phyloP scores from a whole-genome alignment of 176 grass and related monocot species.

The Panicum miliaceum region DNA sequence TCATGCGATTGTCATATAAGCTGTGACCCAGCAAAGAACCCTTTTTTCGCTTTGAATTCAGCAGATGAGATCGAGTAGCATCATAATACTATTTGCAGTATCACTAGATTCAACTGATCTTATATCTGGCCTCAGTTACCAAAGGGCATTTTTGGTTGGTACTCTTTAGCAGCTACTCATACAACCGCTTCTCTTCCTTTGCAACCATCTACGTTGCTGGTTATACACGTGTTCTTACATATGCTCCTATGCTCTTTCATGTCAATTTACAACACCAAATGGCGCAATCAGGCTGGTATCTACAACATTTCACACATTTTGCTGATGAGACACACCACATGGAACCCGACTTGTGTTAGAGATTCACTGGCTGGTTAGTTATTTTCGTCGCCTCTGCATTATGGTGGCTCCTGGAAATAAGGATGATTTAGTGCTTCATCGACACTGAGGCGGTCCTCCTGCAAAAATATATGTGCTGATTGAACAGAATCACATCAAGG shows the following conservation, averaged over 20 bases:
- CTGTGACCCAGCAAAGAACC: not conserved
- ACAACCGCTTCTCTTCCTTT: not conserved
- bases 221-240: not conserved
- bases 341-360: not conserved
- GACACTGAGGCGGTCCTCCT: slow-evolving; percentile 85
- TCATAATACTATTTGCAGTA: not conserved
- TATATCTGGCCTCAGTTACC: not conserved
- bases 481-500: not conserved
- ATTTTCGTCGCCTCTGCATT: not conserved
- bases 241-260: not conserved
- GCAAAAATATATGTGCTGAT: slow-evolving; percentile 18
- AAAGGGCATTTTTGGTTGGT: not conserved
- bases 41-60: not conserved
- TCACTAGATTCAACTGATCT: not conserved
- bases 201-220: slow-evolving; percentile 5
- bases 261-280: slow-evolving; percentile 1
- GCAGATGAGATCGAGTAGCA: not conserved
- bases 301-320: not conserved
- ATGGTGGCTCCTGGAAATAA: slow-evolving; percentile 68
- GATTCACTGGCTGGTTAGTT: not conserved
- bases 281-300: not conserved
- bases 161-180: not conserved
- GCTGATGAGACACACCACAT: not conserved
- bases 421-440: slow-evolving; percentile 90
- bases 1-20: not conserved